Percentiles rank a stretch among this genome's conserved stretches.
Evolutionary conservation across 768 basidiomycete genomes (phyloP).

Genomic region (Auriscalpium orientale): DNA sequence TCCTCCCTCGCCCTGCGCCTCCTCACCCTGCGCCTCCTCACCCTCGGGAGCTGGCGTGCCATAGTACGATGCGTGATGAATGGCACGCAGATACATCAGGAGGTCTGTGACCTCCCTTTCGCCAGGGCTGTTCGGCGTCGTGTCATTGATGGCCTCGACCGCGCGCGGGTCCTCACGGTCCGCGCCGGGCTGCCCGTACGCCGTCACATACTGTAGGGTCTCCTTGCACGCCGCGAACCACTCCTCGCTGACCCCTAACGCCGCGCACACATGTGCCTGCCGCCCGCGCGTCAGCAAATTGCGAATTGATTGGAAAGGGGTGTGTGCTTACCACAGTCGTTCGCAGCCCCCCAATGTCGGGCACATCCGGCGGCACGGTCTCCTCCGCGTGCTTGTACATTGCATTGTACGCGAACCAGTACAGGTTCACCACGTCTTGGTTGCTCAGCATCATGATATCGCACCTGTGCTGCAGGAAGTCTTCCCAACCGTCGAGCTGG

Average conservation of each 20-base stretch:
- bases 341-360: neutral
- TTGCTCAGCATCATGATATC: neutral
- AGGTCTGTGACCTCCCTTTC: too few species aligned
- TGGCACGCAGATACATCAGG: too few species aligned
- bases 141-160: constrained; percentile 5
- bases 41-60: too few species aligned
- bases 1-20: too few species aligned
- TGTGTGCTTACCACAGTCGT: constrained; percentile 1
- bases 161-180: constrained; percentile 4
- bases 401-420: neutral
- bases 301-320: neutral
- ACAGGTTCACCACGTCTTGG: neutral
- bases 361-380: neutral
- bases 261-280: constrained; percentile 5
- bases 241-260: constrained; percentile 4
- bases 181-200: constrained; percentile 6
- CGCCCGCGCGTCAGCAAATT: neutral
- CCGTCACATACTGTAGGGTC: constrained; percentile 5
- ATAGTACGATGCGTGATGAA: too few species aligned
- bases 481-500: too few species aligned
- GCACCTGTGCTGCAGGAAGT: too few species aligned
- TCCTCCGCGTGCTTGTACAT: neutral
- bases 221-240: constrained; percentile 11
- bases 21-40: too few species aligned
- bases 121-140: constrained; percentile 1